Base-by-base conservation (phyloP, 2,329 filamentous ascomycete genomes). In the Cladorrhinum sp. region DNA sequence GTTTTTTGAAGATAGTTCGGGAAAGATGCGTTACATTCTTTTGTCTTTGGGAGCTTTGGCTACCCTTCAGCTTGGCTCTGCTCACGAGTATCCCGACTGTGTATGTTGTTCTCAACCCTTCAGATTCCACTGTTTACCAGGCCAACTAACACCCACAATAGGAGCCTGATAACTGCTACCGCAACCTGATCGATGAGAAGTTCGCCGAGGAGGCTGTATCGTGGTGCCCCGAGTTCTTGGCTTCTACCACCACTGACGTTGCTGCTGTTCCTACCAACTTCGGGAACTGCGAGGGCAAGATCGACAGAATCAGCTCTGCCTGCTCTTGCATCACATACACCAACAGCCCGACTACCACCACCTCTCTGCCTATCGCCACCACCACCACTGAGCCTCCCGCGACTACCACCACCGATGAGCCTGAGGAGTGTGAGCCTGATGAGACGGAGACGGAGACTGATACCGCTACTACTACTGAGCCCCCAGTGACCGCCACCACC, bases 291-390 rank as follows among this genome's bases (percentile, higher is more conserved):
- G 61, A 58, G 12, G 57, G 56, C 24, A 48, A 64, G 46, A 62
- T 66, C 51, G 20, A 49, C 30, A 60, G 58, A 8, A 66, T 71
- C 30, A 69, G 67, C 67, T 70, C 68, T 6, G 69, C 68, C 56
- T 71, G 69, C 67, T 70, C 69, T 30, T 71, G 69, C 64, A 65
- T 71, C 64, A 68, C 67, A 28, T 69, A 69, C 62, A 36, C 61
- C 14, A 30, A 53, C 20, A 57, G 61, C 7, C 16, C 51, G 23
- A 62, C 64, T 4, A 36, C 58, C 26, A 18, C 42, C 16, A 39
- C 46, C 26, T 42, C 39, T 26, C 55, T 39, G 6, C 55, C 53
- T 49, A 20, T 55, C 18, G 20, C 49, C 21, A 57, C 61, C 16
- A 46, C 57, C 21, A 57, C 48, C 21, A 53, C 58, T 2, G 54